Percentiles rank a stretch among this genome's conserved stretches.
phyloP scores from a whole-genome alignment of 139 green algal genomes.

The Chloropicon primus region DNA sequence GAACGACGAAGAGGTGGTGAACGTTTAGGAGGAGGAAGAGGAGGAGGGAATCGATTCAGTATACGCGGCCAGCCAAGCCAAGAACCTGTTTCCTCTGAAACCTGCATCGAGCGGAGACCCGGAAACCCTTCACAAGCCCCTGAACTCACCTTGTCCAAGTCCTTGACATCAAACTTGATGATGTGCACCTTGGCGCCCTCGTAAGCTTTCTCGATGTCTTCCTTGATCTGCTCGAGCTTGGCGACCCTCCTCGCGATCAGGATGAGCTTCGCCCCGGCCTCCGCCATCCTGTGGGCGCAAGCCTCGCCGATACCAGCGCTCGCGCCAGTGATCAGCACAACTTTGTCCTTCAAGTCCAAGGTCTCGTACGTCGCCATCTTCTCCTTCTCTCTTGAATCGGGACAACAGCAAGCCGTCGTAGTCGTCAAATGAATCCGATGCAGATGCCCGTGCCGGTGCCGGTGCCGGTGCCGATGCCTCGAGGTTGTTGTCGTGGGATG shows the following conservation, averaged over 20 bases:
- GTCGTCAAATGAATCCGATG: no score
- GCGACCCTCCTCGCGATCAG: constrained; percentile 49
- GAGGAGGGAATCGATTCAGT: neutral
- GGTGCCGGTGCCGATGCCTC: no score
- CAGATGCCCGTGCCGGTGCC: no score
- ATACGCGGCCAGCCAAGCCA: no score
- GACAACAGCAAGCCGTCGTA: no score
- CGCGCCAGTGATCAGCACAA: constrained; percentile 42
- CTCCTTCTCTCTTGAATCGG: no score
- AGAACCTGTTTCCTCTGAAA: constrained; percentile 54
- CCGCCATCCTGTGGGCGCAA: constrained; percentile 47
- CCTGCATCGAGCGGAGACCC: constrained; percentile 23
- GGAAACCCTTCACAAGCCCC: neutral
- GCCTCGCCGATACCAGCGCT: constrained; percentile 57
- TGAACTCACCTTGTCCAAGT: constrained; percentile 5
- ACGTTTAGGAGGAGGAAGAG: constrained; percentile 13
- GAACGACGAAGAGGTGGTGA: constrained; percentile 24
- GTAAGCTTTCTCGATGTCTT: constrained; percentile 1
- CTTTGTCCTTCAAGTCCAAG: constrained; percentile 22
- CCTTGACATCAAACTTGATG: constrained; percentile 11
- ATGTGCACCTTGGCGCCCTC: neutral
- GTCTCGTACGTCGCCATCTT: constrained; percentile 18
- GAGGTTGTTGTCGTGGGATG: no score
- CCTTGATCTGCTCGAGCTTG: constrained; percentile 34
- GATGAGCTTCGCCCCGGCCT: constrained; percentile 48